Percentiles rank a stretch among this genome's conserved stretches.
Evolutionary conservation across 2,329 filamentous ascomycete genomes (phyloP).

Genomic region (Scleromitrula shiraiana): DNA sequence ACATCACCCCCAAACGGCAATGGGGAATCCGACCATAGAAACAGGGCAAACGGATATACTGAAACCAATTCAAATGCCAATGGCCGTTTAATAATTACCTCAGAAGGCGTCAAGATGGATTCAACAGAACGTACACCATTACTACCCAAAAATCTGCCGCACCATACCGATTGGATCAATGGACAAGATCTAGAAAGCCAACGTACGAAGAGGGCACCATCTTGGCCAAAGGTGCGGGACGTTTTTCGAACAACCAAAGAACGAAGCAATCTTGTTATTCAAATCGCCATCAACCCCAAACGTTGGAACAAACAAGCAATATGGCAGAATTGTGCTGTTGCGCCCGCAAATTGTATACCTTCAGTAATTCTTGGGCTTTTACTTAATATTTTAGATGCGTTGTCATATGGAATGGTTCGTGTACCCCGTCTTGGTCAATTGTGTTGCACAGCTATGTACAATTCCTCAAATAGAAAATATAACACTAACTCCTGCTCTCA

Average conservation of each 20-base stretch:
- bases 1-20: constrained; percentile 15
- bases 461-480: too few relatives aligned
- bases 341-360: constrained; percentile 66
- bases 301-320: constrained; percentile 63
- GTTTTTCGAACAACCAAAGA: constrained; percentile 18
- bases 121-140: constrained; percentile 26
- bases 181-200: constrained; percentile 28
- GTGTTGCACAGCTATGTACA: too few relatives aligned
- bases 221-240: constrained; percentile 26
- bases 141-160: constrained; percentile 15
- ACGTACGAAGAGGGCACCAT: constrained; percentile 12
- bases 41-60: constrained; percentile 6
- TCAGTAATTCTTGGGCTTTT: constrained; percentile 83
- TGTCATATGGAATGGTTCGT: constrained; percentile 68
- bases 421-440: not conserved
- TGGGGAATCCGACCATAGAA: constrained; percentile 2
- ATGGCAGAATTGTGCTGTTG: constrained; percentile 54
- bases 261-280: constrained; percentile 17
- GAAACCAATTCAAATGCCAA: constrained; percentile 10
- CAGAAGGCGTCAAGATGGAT: constrained; percentile 19
- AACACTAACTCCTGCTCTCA: constrained; percentile 47
- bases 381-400: constrained; percentile 85
- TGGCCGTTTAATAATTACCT: constrained; percentile 19
- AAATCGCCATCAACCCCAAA: constrained; percentile 49
- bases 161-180: constrained; percentile 26